A percentile compares a stretch with the other conserved stretches of the same genome.
Conservation (phyloP, 345 rosid species). For the Acer negundo region DNA sequence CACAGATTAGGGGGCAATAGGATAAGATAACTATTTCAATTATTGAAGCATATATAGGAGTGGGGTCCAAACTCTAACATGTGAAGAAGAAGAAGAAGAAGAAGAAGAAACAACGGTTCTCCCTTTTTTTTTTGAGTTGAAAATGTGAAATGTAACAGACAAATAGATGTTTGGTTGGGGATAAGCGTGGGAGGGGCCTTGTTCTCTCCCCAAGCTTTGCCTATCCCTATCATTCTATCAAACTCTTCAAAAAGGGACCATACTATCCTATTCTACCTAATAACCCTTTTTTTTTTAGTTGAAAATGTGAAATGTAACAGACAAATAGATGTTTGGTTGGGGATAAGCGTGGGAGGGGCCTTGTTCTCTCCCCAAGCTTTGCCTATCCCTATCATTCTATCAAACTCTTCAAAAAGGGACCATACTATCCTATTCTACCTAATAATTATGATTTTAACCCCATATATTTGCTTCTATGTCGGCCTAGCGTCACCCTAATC, state of each 20-base stretch:
- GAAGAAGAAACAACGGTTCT: too few relatives aligned
- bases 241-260: not conserved
- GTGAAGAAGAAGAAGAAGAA: too few relatives aligned
- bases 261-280: not conserved
- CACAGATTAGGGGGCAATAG: not conserved
- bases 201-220: not conserved
- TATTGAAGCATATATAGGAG: not conserved
- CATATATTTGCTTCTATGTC: not conserved
- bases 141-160: not conserved
- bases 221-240: not conserved
- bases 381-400: not conserved
- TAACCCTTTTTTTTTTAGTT: too few relatives aligned
- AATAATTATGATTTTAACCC: not conserved
- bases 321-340: not conserved
- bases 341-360: not conserved
- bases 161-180: not conserved
- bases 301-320: not conserved
- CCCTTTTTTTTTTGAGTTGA: not conserved
- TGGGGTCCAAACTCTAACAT: not conserved
- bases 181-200: not conserved
- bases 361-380: not conserved
- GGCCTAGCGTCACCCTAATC: not conserved
- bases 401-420: not conserved
- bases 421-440: not conserved
- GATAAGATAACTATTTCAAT: too few relatives aligned